Percentiles rank a stretch among this genome's conserved stretches.
Conservation (phyloP, 306 rosid species). For the Myrica gale region DNA sequence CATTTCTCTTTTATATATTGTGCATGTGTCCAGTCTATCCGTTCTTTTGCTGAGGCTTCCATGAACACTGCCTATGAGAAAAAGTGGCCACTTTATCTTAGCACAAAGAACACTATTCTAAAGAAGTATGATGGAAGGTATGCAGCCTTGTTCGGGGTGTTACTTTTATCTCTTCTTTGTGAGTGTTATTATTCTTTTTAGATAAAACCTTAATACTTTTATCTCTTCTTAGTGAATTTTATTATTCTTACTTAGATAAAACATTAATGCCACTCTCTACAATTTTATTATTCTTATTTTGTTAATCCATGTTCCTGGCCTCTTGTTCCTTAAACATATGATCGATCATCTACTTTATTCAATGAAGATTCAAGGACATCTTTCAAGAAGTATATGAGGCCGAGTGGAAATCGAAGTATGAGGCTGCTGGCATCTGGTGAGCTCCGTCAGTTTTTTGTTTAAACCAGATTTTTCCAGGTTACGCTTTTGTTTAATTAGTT, state of each 20-base stretch:
- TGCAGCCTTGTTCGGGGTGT: slow-evolving; percentile 20
- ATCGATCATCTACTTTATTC: slow-evolving; percentile 26
- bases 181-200: background rate
- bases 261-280: too few relatives aligned
- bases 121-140: slow-evolving; percentile 99
- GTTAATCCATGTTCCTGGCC: slow-evolving; percentile 1
- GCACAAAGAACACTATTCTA: slow-evolving; percentile 95
- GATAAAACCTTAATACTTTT: background rate
- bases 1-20: slow-evolving; percentile 17
- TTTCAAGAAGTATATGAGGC: slow-evolving; percentile 97
- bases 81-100: slow-evolving; percentile 97
- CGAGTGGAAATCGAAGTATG: slow-evolving; percentile 85
- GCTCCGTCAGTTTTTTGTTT: slow-evolving; percentile 18
- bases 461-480: background rate
- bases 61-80: slow-evolving; percentile 83
- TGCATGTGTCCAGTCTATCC: slow-evolving; percentile 65
- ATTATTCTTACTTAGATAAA: too few relatives aligned
- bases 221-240: too few relatives aligned
- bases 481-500: background rate
- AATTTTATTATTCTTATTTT: background rate
- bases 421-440: slow-evolving; percentile 96
- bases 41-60: slow-evolving; percentile 87
- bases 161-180: background rate
- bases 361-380: slow-evolving; percentile 92
- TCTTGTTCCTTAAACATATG: background rate